Percentiles rank a stretch among this genome's conserved stretches.
Conservation (phyloP, 1,139 yeast genomes). For the Pichia sp. region DNA sequence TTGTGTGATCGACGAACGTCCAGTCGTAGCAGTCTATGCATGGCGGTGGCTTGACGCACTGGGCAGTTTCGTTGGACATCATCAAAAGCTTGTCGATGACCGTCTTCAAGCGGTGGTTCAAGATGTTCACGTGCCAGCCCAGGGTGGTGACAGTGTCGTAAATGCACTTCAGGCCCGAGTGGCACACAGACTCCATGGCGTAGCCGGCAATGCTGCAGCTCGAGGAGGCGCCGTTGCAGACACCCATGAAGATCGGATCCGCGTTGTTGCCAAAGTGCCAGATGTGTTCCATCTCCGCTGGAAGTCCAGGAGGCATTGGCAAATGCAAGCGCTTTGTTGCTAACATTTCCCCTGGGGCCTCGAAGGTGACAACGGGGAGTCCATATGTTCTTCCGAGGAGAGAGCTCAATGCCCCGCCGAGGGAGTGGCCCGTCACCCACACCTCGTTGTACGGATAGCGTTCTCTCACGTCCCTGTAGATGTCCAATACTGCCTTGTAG, state of each 20-base stretch:
- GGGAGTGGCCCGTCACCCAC: slow-evolving; percentile 94
- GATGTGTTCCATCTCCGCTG: slow-evolving; percentile 71
- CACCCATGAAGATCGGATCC: slow-evolving; percentile 96
- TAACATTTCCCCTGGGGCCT: slow-evolving; percentile 89
- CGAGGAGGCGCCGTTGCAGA: slow-evolving; percentile 91
- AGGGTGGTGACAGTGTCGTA: slow-evolving; percentile 86
- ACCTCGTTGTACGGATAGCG: slow-evolving; percentile 69
- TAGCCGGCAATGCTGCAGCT: slow-evolving; percentile 90
- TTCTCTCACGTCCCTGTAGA: slow-evolving; percentile 66
- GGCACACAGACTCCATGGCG: slow-evolving; percentile 97
- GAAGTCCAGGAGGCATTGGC: slow-evolving; percentile 91
- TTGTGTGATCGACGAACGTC: slow-evolving; percentile 59
- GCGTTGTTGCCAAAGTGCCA: slow-evolving; percentile 98
- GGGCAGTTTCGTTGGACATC: slow-evolving; percentile 72
- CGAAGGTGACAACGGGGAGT: slow-evolving; percentile 82
- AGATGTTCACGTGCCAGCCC: slow-evolving; percentile 88
- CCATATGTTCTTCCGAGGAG: slow-evolving; percentile 88
- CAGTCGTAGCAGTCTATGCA: slow-evolving; percentile 90
- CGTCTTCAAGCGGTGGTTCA: slow-evolving; percentile 86
- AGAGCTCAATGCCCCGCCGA: slow-evolving; percentile 86
- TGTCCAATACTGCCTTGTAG: slow-evolving; percentile 74
- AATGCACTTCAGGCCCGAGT: slow-evolving; percentile 81
- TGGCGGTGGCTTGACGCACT: slow-evolving; percentile 70
- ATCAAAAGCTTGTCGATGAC: slow-evolving; percentile 80
- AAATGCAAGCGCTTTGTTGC: slow-evolving; percentile 82